Evolutionary conservation across 495 filamentous ascomycete genomes (phyloP).

Genomic region (Penicillium malachiteum): DNA sequence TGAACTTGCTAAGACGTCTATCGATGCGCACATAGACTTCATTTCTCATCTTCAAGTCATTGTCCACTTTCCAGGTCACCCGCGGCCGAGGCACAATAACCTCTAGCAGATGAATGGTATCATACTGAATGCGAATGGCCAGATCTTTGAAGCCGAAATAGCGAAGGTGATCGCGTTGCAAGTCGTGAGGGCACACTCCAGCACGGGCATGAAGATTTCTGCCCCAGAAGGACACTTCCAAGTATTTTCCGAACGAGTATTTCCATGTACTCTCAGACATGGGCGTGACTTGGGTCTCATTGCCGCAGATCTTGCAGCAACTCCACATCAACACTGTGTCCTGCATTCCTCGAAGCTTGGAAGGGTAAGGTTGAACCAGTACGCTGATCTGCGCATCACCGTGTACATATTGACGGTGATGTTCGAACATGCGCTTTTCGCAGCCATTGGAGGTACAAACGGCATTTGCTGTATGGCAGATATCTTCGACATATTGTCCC

Average conservation of each 20-base stretch:
- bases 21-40: constrained; percentile 80
- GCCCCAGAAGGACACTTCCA: constrained; percentile 96
- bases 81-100: constrained; percentile 87
- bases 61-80: constrained; percentile 96
- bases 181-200: constrained; percentile 87
- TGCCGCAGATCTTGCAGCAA: constrained; percentile 84
- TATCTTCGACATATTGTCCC: constrained; percentile 92
- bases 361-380: constrained; percentile 73
- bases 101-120: constrained; percentile 88
- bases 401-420: constrained; percentile 96
- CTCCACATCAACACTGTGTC: constrained; percentile 97
- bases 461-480: constrained; percentile 72
- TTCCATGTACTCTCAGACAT: constrained; percentile 98
- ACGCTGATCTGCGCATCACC: constrained; percentile 91
- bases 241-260: constrained; percentile 97
- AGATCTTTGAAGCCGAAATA: constrained; percentile 89
- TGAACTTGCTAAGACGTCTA: constrained; percentile 79
- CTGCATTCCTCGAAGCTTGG: constrained; percentile 66
- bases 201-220: constrained; percentile 74
- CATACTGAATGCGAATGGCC: constrained; percentile 86
- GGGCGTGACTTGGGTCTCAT: constrained; percentile 82
- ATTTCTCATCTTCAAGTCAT: constrained; percentile 87
- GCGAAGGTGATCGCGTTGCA: constrained; percentile 85
- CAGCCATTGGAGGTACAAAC: constrained; percentile 82
- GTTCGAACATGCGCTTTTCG: constrained; percentile 84